phyloP scores from a whole-genome alignment of 169 alveolate genomes.

The Babesia ovata region DNA sequence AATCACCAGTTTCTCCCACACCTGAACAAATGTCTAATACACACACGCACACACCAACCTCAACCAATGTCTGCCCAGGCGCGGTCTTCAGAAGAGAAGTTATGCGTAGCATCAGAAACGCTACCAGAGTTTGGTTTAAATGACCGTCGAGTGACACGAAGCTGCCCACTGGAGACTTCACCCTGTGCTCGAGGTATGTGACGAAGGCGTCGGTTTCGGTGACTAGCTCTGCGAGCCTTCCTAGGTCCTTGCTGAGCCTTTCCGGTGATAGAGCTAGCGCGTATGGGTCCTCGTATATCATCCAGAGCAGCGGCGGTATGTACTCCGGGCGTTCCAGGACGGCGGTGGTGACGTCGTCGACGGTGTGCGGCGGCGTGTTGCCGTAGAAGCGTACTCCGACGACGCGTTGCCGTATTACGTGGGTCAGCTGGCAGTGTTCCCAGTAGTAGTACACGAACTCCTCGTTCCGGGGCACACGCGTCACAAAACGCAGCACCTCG shows the following conservation, averaged over 20 bases:
- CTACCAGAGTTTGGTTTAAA: conserved; percentile 33
- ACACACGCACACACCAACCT: conserved; percentile 41
- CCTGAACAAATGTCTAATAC: conserved; percentile 21
- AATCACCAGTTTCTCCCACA: conserved; percentile 65
- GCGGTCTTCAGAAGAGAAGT: conserved; percentile 19
- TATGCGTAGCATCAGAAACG: conserved; percentile 49
- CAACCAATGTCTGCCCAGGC: conserved; percentile 58
- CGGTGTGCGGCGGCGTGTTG: background rate
- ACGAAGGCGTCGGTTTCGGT: background rate
- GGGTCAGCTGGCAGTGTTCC: conserved; percentile 15
- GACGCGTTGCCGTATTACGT: conserved; percentile 1
- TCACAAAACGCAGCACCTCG: conserved; percentile 30
- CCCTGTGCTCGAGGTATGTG: conserved; percentile 4
- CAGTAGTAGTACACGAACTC: conserved; percentile 51
- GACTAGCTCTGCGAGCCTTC: background rate
- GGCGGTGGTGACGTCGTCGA: background rate
- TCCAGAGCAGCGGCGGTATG: conserved; percentile 42
- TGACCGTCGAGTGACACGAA: conserved; percentile 49
- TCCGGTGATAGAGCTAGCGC: background rate
- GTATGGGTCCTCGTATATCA: conserved; percentile 22
- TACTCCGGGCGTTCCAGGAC: conserved; percentile 27
- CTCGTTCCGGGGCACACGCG: conserved; percentile 17
- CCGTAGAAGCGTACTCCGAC: conserved; percentile 11
- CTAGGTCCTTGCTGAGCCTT: background rate
- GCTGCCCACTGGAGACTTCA: conserved; percentile 13